Base-by-base conservation (phyloP, 768 basidiomycete genomes). In the Mycena galopus region DNA sequence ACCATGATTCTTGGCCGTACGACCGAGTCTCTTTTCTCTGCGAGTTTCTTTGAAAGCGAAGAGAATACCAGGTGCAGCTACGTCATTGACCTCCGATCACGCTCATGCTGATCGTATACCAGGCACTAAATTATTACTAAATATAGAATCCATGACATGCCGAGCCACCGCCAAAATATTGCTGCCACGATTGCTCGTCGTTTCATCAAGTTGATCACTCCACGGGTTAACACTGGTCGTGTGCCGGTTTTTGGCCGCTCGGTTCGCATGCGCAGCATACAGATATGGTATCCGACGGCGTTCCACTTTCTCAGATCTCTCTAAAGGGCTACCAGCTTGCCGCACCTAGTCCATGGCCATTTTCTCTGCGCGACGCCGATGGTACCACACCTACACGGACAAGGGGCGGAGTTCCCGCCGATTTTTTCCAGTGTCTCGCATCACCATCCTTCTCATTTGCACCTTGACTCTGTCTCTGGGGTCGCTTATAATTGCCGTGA, bases 161-260 rank as follows among this genome's bases (percentile, higher is more conserved):
- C 14, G 6, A 14, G 17, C 17, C 11, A 44, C 17, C 9, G 11
- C n/a, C n/a, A 44, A 10, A 44, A 44, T 12, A 47, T 47, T 10
- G n/a, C 50, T 51, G n/a, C 47, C 47, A 14, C n/a, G 50, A 51
- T 19, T 12, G 23, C 50, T 39, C 10, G 7, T 51, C 50, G 50
- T 51, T 51, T 23, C 50, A 27, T 17, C 60, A 62, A 25, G 25
- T 17, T 58, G 32, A 60, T 60, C 58, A 51, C 50, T 51, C 23
- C 50, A 51, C 59, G 59, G 59, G 39, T 61, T 44, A 23, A 61
- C 8, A 12, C 23, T 60, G 70, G 70, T 71, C 70, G 70, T 71
- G 70, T 71, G 70, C 70, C 70, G 70, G 44, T 33, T 59, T 37
- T 47, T 39, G 39, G 64, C 64, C 70, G 64, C 17, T 25, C 12